A percentile compares a stretch with the other conserved stretches of the same genome.
These are phyloP conservation scores for Metschnikowia arizonensis DNA, from an alignment of 805 yeast genomes.

Conservation along the genomic window DNA sequence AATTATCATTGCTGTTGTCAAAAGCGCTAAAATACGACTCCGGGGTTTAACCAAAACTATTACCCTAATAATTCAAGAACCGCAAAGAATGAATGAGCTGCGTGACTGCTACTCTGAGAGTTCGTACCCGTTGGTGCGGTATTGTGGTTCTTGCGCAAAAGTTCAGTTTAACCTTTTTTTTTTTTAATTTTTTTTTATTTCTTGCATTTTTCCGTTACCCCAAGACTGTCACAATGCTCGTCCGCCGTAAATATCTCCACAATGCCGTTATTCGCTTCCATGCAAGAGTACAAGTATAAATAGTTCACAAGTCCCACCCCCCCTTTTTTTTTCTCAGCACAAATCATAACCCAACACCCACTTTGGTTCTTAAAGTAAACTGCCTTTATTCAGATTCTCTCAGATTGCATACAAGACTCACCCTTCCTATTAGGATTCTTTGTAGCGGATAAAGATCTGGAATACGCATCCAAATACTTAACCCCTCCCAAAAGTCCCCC, in stretches of 20 bases:
- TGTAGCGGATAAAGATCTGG: constrained; percentile 4
- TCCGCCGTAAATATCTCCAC: constrained; percentile 5
- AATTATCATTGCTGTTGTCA: not conserved
- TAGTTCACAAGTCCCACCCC: not conserved
- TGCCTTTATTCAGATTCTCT: not conserved
- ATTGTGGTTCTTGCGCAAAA: not conserved
- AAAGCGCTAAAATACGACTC: not conserved
- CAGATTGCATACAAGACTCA: constrained; percentile 3
- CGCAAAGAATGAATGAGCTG: too few relatives aligned
- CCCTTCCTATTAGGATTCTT: constrained; percentile 2
- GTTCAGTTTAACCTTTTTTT: not conserved
- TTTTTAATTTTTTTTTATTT: too few relatives aligned
- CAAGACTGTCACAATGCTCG: constrained; percentile 4
- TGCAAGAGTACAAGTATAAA: constrained; percentile 3
- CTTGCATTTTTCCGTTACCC: not conserved
- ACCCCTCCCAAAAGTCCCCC: not conserved
- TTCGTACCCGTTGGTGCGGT: too few relatives aligned
- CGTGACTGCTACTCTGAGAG: too few relatives aligned
- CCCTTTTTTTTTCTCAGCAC: not conserved
- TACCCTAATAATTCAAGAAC: too few relatives aligned
- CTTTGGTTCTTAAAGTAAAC: not conserved
- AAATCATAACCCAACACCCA: not conserved
- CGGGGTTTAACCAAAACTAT: too few relatives aligned
- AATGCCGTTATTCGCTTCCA: constrained; percentile 2
- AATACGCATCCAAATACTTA: constrained; percentile 2